Conservation (phyloP, 257 asterid species). For the Solanum megistacrolobum region DNA sequence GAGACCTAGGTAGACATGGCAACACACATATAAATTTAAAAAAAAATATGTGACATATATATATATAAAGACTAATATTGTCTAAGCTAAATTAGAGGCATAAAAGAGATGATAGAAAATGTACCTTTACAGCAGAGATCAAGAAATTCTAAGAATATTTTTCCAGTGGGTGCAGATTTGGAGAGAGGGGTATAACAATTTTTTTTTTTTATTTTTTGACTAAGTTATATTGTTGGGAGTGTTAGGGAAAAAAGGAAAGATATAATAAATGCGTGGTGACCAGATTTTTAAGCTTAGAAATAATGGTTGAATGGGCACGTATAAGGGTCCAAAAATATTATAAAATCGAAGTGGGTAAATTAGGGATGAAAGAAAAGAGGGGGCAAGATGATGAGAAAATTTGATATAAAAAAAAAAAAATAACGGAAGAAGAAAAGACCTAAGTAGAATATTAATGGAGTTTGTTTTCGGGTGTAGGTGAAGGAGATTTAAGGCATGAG, state of each 20-base stretch:
- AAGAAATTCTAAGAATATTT: neutral
- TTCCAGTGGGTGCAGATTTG: slow-evolving; percentile 4
- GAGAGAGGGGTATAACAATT: neutral
- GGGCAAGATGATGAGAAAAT: neutral
- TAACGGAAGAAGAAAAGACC: neutral
- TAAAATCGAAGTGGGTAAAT: neutral
- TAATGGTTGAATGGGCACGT: slow-evolving; percentile 8
- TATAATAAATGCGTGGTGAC: slow-evolving; percentile 9
- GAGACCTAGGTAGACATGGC: slow-evolving; percentile 9
- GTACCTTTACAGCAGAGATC: slow-evolving; percentile 4
- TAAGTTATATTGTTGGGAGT: slow-evolving; percentile 6
- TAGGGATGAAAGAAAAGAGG: neutral
- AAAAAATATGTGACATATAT: neutral
- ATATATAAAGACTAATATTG: neutral
- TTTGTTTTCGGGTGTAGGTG: neutral
- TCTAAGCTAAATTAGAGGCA: neutral
- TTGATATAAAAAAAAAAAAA: neutral
- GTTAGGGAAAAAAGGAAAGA: neutral
- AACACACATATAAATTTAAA: neutral
- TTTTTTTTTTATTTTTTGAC: neutral
- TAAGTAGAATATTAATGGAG: neutral
- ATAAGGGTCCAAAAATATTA: neutral
- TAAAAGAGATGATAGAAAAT: neutral
- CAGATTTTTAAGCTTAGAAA: slow-evolving; percentile 2
- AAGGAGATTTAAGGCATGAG: neutral